phyloP scores from a whole-genome alignment of 345 rosid genomes.

The Iberis pinnata region DNA sequence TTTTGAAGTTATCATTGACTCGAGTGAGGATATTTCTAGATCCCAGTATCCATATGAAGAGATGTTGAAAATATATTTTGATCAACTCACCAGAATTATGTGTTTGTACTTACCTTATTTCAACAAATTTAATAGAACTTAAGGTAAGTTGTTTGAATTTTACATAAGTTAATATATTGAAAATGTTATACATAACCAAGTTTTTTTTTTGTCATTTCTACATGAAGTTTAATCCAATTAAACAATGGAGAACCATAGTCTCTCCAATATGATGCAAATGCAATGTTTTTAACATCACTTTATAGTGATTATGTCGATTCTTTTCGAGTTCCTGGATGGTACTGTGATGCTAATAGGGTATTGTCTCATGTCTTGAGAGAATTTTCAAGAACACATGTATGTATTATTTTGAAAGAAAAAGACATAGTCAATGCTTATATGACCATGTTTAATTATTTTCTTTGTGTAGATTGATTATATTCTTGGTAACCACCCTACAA shows the following conservation, averaged over 20 bases:
- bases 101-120: conserved; percentile 70
- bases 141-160: conserved; percentile 31
- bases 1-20: conserved; percentile 75
- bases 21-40: conserved; percentile 80
- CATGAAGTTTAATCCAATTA: conserved; percentile 79
- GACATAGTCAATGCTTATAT: neutral
- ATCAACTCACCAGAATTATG: conserved; percentile 70
- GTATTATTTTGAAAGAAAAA: neutral
- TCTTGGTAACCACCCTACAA: conserved; percentile 85
- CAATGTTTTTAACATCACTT: conserved; percentile 75
- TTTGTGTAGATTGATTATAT: conserved; percentile 66
- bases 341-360: conserved; percentile 83
- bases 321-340: conserved; percentile 95
- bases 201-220: no score
- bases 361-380: conserved; percentile 57
- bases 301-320: conserved; percentile 91
- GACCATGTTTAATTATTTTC: neutral
- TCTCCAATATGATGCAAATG: conserved; percentile 81
- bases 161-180: no score
- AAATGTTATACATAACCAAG: no score
- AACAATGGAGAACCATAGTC: conserved; percentile 97
- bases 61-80: conserved; percentile 71
- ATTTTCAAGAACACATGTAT: conserved; percentile 81
- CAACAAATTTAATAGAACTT: conserved; percentile 62
- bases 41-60: conserved; percentile 93